Conservation (phyloP, 73 alveolate species). For the Paramecium sonneborni region DNA sequence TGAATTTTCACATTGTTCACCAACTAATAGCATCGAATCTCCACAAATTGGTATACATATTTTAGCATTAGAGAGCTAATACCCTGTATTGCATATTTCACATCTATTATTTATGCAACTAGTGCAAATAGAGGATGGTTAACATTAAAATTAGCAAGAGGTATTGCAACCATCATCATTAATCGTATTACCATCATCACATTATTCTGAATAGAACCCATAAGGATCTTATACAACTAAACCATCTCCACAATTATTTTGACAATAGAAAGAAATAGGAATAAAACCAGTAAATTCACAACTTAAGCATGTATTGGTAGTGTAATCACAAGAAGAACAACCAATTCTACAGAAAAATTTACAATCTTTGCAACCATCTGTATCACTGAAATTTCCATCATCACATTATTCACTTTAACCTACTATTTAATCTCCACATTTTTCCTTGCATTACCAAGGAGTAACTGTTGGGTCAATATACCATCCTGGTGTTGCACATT, state of each 20-base stretch:
- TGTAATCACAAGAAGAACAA: neutral
- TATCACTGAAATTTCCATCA: neutral
- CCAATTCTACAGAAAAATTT: neutral
- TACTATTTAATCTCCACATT: neutral
- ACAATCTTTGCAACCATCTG: neutral
- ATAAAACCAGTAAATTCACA: neutral
- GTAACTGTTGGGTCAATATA: neutral
- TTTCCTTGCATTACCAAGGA: neutral
- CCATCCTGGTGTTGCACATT: neutral
- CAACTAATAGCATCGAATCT: neutral
- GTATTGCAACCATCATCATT: neutral
- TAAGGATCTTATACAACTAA: neutral
- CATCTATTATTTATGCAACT: neutral
- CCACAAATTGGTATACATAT: neutral
- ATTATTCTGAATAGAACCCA: neutral
- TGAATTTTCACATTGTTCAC: neutral
- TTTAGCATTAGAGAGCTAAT: neutral
- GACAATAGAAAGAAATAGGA: neutral
- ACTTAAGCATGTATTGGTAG: neutral
- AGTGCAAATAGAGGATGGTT: neutral
- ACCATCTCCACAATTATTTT: conserved; percentile 26
- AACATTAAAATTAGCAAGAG: neutral
- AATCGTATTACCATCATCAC: conserved; percentile 42
- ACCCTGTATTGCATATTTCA: neutral
- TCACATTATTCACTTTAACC: neutral